Percentiles rank a stretch among this genome's conserved stretches.
phyloP scores from a whole-genome alignment of 768 basidiomycete species.

The Calocera cornea region DNA sequence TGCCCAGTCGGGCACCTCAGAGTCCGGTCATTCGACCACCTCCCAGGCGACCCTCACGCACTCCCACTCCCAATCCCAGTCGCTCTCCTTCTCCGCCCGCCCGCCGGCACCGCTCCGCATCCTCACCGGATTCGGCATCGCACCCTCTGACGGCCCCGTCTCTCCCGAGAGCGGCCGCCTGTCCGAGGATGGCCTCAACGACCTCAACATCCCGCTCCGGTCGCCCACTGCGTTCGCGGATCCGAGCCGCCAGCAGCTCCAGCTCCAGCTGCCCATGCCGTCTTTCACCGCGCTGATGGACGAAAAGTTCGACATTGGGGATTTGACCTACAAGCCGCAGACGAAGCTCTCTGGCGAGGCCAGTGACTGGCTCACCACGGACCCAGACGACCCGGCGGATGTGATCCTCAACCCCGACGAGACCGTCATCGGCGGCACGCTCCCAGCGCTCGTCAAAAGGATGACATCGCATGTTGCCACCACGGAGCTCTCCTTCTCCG shows the following conservation, averaged over 20 bases:
- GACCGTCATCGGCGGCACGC: conserved; percentile 76
- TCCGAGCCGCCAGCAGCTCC: conserved; percentile 5
- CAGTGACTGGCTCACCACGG: conserved; percentile 19
- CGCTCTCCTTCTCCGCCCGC: neutral
- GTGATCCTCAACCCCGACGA: conserved; percentile 86
- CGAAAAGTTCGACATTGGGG: conserved; percentile 10
- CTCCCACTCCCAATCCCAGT: neutral
- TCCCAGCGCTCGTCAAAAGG: conserved; percentile 84
- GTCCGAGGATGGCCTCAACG: neutral
- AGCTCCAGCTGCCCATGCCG: conserved; percentile 16
- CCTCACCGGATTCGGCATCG: neutral
- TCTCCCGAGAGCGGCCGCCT: neutral
- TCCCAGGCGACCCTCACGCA: neutral
- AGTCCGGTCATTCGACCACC: neutral
- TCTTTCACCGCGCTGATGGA: conserved; percentile 4
- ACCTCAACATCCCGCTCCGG: neutral
- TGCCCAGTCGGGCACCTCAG: neutral
- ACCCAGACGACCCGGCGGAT: conserved; percentile 72
- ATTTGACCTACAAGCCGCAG: conserved; percentile 42
- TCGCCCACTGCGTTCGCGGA: neutral
- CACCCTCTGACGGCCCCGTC: neutral
- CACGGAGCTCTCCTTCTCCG: conserved; percentile 73
- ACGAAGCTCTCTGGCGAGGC: conserved; percentile 26
- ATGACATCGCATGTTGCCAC: conserved; percentile 91
- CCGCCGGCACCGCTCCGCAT: neutral